Evolutionary conservation across 805 yeast species (phyloP).

Genomic region (Torulaspora delbrueckii): DNA sequence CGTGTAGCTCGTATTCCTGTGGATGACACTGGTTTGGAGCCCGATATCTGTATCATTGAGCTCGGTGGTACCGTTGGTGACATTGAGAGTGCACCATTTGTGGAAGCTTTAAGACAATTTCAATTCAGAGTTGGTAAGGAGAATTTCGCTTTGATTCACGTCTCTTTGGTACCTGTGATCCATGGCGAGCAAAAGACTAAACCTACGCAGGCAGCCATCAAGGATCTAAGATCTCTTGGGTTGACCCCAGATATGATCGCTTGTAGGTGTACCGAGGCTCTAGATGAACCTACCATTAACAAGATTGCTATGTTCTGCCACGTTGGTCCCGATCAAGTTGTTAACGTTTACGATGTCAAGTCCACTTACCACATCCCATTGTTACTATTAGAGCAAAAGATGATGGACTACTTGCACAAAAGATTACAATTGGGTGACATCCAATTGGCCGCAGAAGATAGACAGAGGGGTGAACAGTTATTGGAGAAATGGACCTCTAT

Average conservation of each 20-base stretch:
- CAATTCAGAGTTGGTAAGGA: constrained; percentile 95
- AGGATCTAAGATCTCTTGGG: constrained; percentile 93
- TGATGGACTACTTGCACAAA: constrained; percentile 64
- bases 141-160: constrained; percentile 93
- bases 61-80: constrained; percentile 99
- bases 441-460: constrained; percentile 45
- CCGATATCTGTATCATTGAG: constrained; percentile 95
- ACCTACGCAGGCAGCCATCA: constrained; percentile 98
- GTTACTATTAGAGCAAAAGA: constrained; percentile 77
- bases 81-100: constrained; percentile 97
- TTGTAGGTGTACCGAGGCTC: constrained; percentile 84
- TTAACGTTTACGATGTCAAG: constrained; percentile 94
- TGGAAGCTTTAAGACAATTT: constrained; percentile 97
- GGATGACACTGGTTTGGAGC: constrained; percentile 79
- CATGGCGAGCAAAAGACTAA: constrained; percentile 99
- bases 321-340: constrained; percentile 96
- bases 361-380: constrained; percentile 97
- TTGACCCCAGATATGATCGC: constrained; percentile 96
- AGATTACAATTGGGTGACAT: constrained; percentile 59
- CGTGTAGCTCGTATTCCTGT: constrained; percentile 88
- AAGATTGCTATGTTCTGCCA: constrained; percentile 99
- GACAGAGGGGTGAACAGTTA: constrained; percentile 60
- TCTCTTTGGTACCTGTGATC: constrained; percentile 93
- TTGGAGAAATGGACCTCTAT: constrained; percentile 74
- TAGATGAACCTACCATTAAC: constrained; percentile 80